Evolutionary conservation across 495 filamentous ascomycete genomes (phyloP), one percentile per base, ranked within the genome.

Genomic region (Bombardia bombarda): DNA sequence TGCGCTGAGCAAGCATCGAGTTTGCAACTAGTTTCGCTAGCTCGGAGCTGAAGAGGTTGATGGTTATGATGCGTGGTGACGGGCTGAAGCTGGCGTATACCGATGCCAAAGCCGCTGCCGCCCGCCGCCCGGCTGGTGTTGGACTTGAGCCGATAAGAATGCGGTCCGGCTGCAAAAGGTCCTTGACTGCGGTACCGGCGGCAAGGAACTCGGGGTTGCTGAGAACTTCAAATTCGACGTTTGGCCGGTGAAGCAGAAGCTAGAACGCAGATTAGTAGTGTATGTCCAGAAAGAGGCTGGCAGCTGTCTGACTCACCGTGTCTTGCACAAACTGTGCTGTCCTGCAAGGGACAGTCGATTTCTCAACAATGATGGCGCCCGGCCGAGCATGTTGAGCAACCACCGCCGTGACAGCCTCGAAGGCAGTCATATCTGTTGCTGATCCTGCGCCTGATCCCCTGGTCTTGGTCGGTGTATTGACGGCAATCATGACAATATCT

Each of bases 201-300:
- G 86, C 81, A 2, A 90, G 67, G 48, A 89, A 90, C 50, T 90
- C 86, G 7, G 86, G 86, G 56, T 89, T 90, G 25, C 82, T 86
- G 13, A 90, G 73, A 30, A 90, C 72, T 46, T 88, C 82, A 49
- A 90, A 87, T n/a, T 64, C 66, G 12, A 81, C 63, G 2, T 70
- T 73, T 0, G 83, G 81, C 3, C 72, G 73, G 43, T 72, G 52
- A 18, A 60, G 47, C 12, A 53, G 53, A 23, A 72, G 42, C 67
- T 70, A 25, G n/a, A n/a, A n/a, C n/a, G n/a, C n/a, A n/a, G n/a
- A n/a, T n/a, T n/a, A n/a, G n/a, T n/a, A n/a, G n/a, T 28, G n/a
- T 3, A 10, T 28, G 9, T 28, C 3, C 26, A 28, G 19, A 6
- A 28, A n/a, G n/a, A n/a, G n/a, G n/a, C n/a, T 19, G 30, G 38